Base-by-base conservation (phyloP, 352 stramenopile genomes). In the Pythium utonaiense region DNA sequence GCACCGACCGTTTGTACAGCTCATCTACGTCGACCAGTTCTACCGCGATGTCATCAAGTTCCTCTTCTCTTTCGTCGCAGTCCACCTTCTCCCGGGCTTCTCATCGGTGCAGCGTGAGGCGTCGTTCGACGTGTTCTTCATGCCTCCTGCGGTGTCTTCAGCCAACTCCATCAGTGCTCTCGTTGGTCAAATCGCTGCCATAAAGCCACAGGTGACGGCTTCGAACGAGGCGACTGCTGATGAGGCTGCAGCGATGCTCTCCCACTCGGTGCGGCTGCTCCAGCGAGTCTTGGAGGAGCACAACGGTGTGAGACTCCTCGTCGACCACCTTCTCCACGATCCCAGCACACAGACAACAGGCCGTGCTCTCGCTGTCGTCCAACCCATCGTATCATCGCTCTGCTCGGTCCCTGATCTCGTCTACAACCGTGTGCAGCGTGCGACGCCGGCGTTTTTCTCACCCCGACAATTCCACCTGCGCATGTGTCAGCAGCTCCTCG, bases 71-170 rank as follows among this genome's bases (percentile, higher is more conserved):
- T 89, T 88, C 40, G 82, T 88, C 19, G 63, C 70, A 6, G 57
- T 81, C 21, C 74, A 77, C 57, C 24, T 89, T 3, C 77, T 87
- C 25, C 60, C 67, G 6, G 76, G 74, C 51, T 83, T 91, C 42
- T 74, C 69, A 10, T 54, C 66, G 17, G 40, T 62, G 21, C 72
- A 89, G 55, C 79, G 76, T 9, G 9, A 59, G 10, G 62, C 62
- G 19, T 64, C 59, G n/a, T 78, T 89, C 41, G 79, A 89, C 57
- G 70, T 70, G 33, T 89, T 88, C 62, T 91, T 91, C 27, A 68
- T 77, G 27, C 41, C 55, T 17, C 33, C 53, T 19, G 13, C 62
- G 9, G 71, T 88, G 1, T 73, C 79, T 14, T 50, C 74, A 9
- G 69, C 69, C 44, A 74, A 62, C 42, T 57, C 66, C 2, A 45